Base-by-base conservation (phyloP, 441 rosid species). In the Pelargonium cotyledonis region DNA sequence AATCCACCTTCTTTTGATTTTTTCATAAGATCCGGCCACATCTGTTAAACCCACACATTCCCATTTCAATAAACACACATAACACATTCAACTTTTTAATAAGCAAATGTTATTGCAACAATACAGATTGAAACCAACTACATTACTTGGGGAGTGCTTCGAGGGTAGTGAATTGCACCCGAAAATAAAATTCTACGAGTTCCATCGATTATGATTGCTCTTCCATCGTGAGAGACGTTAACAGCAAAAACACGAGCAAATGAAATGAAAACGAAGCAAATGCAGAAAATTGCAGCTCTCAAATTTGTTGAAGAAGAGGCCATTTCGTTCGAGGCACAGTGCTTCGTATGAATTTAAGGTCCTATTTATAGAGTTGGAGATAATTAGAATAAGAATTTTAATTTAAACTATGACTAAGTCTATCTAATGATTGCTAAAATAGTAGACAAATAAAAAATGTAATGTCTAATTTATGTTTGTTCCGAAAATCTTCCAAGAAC, bases 171-270 rank as follows among this genome's bases (percentile, higher is more conserved):
- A 0, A 70, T 70, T 5, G 61, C 46, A 53, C 72, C 72, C 26
- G 72, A 62, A 7, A 70, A 7, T 40, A 70, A 26, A 15, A 70
- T 65, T n/a, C 67, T 62, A 15, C 72, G 63, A 40, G 63, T 70
- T 65, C 72, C 72, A 8, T 70, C 62, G 15, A 63, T 70, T 55
- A 9, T 70, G 62, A 70, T 70, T 16, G 72, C 72, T 46, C 72
- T 4, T 31, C 67, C 66, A 2, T 70, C 72, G 0, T 29, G 51
- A 0, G 72, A 61, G 58, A 70, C 72, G 1, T 70, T 5, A 53
- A 19, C 16, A 21, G 70, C 38, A 57, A 58, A 18, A 23, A 58
- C 58, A n/a, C 6, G 58, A 16, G 58, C 58, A 51, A 35, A 35
- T 35, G 18, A 51, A 51, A 51, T 51, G 18, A 51, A 51, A n/a